Evolutionary conservation across 2,329 filamentous ascomycete species (phyloP).

Genomic region (Fusarium graminum): DNA sequence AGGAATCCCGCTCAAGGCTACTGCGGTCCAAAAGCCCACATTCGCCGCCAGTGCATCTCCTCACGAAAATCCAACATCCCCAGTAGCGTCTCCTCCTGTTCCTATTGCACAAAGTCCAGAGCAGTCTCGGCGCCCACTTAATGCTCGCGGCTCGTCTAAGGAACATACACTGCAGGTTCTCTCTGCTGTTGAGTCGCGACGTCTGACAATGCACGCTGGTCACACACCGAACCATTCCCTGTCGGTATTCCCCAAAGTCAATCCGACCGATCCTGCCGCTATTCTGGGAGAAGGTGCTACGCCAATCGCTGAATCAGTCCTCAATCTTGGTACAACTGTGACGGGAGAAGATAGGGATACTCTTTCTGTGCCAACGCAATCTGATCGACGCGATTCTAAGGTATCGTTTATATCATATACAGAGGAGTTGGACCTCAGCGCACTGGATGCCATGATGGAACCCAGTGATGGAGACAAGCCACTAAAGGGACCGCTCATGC

Average conservation of each 20-base stretch:
- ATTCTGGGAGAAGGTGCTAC: slow-evolving; percentile 49
- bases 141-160: slow-evolving; percentile 51
- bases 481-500: slow-evolving; percentile 66
- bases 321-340: slow-evolving; percentile 18
- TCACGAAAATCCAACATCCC: slow-evolving; percentile 50
- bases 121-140: slow-evolving; percentile 20
- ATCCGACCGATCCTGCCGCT: slow-evolving; percentile 55
- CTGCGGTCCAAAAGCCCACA: slow-evolving; percentile 65
- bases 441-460: slow-evolving; percentile 53
- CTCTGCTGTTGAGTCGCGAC: slow-evolving; percentile 61
- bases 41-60: slow-evolving; percentile 58
- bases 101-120: slow-evolving; percentile 38
- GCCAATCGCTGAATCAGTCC: slow-evolving; percentile 45
- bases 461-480: slow-evolving; percentile 58
- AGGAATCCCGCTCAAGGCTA: slow-evolving; percentile 68
- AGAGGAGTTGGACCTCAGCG: slow-evolving; percentile 32
- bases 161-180: slow-evolving; percentile 62
- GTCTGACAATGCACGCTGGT: slow-evolving; percentile 72
- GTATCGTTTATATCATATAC: slow-evolving; percentile 31
- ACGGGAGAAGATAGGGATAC: slow-evolving; percentile 7
- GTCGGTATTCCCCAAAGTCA: slow-evolving; percentile 62
- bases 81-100: slow-evolving; percentile 48
- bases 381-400: slow-evolving; percentile 33
- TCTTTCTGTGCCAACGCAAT: slow-evolving; percentile 13
- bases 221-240: slow-evolving; percentile 73